These are phyloP conservation scores for Kluyveromyces lactis DNA, from an alignment of 805 yeast species.

Conservation along the genomic window DNA sequence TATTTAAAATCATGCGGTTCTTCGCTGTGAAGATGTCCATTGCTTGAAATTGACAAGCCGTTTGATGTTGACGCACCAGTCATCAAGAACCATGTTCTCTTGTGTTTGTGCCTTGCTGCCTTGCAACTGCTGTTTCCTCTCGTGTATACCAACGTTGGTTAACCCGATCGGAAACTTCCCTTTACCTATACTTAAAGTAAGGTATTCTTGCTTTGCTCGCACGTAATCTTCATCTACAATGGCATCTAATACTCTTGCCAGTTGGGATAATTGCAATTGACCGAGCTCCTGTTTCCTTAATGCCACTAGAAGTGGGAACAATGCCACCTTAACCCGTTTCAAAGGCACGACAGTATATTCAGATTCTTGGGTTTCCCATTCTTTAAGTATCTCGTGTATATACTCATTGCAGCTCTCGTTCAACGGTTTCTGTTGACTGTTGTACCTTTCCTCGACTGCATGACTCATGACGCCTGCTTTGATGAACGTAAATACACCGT, in stretches of 20 bases:
- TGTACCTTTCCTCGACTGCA: background rate
- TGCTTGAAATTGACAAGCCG: conserved; percentile 51
- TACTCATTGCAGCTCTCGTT: conserved; percentile 31
- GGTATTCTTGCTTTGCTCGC: conserved; percentile 47
- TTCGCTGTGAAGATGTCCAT: no score
- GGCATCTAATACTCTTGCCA: conserved; percentile 52
- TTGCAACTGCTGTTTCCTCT: conserved; percentile 62
- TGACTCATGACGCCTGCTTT: background rate
- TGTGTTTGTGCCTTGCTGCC: conserved; percentile 36
- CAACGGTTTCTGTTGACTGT: background rate
- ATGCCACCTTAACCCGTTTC: conserved; percentile 39
- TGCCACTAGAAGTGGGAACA: conserved; percentile 45
- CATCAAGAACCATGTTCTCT: conserved; percentile 76
- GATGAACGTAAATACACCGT: no score
- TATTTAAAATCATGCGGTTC: no score
- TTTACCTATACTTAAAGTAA: conserved; percentile 74
- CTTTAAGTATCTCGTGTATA: conserved; percentile 27
- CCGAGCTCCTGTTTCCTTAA: conserved; percentile 38
- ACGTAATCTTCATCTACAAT: conserved; percentile 40
- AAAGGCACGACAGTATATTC: conserved; percentile 25
- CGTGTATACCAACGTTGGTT: conserved; percentile 69
- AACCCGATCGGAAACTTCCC: conserved; percentile 93
- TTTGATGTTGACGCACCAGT: conserved; percentile 74
- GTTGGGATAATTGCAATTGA: conserved; percentile 38
- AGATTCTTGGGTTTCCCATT: conserved; percentile 29